phyloP scores from a whole-genome alignment of 768 basidiomycete genomes.

The Hericium rajendrae region DNA sequence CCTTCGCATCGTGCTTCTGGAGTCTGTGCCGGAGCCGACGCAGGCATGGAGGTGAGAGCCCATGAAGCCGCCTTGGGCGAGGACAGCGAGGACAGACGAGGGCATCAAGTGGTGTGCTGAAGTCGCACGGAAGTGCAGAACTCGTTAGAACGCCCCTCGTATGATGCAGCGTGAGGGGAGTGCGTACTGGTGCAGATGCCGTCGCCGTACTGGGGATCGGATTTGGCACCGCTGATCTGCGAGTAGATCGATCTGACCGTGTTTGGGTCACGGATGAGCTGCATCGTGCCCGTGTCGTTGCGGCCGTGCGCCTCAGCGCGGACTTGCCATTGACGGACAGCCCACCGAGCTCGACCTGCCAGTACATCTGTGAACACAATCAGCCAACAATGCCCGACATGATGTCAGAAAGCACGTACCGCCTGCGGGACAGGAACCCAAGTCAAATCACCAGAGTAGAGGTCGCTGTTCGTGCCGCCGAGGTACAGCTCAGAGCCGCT shows the following conservation, averaged over 20 bases:
- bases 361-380: constrained; percentile 11
- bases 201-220: constrained; percentile 6
- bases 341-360: constrained; percentile 16
- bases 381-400: too few relatives aligned
- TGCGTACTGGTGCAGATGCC: constrained; percentile 19
- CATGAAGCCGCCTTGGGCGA: too few relatives aligned
- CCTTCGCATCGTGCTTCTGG: too few relatives aligned
- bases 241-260: constrained; percentile 18
- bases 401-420: constrained; percentile 7
- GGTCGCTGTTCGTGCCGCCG: constrained; percentile 9
- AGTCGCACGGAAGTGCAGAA: constrained; percentile 11
- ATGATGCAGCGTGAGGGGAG: background rate
- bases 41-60: too few relatives aligned
- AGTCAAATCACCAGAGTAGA: constrained; percentile 6
- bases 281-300: constrained; percentile 22
- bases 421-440: background rate
- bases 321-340: constrained; percentile 6
- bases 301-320: constrained; percentile 2
- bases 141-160: background rate
- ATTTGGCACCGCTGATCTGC: constrained; percentile 16
- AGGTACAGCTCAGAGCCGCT: constrained; percentile 26
- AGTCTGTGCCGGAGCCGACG: too few relatives aligned
- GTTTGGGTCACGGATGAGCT: constrained; percentile 18
- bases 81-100: too few relatives aligned
- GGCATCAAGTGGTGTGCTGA: constrained; percentile 2